phyloP scores from a whole-genome alignment of 2,329 filamentous ascomycete species.

The Aureobasidium lini region DNA sequence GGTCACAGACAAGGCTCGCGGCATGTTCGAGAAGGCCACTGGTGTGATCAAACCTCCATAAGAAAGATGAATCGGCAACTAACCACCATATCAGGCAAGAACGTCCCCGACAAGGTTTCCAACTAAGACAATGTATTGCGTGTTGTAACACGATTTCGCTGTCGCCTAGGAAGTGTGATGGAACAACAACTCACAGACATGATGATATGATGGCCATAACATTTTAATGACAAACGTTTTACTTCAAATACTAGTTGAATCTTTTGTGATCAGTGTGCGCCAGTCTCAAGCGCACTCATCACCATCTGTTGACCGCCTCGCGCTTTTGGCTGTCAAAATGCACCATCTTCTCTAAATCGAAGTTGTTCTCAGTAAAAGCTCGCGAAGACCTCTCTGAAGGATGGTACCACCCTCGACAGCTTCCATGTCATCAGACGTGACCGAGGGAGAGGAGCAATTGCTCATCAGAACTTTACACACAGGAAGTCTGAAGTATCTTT shows the following conservation, averaged over 20 bases:
- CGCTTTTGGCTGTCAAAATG: no score
- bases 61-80: neutral
- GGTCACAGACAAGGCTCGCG: conserved; percentile 26
- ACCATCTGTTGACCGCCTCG: no score
- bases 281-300: no score
- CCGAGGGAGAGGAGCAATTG: no score
- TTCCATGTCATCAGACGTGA: no score
- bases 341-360: no score
- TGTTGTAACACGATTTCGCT: no score
- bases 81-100: conserved; percentile 12
- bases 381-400: no score
- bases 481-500: neutral
- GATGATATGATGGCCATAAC: conserved; percentile 5
- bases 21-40: conserved; percentile 26
- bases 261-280: no score
- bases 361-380: no score
- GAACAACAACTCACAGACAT: neutral
- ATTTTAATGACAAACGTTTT: conserved; percentile 1
- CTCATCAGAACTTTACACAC: no score
- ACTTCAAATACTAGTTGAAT: neutral
- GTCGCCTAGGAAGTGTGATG: neutral
- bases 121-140: conserved; percentile 8
- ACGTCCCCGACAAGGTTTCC: conserved; percentile 20
- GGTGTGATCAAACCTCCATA: conserved; percentile 16
- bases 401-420: no score